phyloP scores from a whole-genome alignment of 2,329 filamentous ascomycete species.

The Hypoxylon sp. region DNA sequence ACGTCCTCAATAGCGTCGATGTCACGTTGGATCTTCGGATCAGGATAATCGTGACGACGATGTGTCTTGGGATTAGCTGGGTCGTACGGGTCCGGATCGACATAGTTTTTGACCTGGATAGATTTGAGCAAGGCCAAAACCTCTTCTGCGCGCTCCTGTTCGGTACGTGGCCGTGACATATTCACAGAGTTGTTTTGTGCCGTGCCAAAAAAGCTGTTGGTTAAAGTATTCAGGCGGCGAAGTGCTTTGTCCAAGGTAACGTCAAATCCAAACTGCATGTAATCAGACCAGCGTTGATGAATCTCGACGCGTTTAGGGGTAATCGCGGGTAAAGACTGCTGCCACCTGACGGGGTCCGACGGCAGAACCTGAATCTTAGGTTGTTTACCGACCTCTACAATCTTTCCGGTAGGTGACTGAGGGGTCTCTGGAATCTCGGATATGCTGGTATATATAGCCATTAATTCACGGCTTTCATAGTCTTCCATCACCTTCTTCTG shows the following conservation, averaged over 20 bases:
- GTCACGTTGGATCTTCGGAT: constrained; percentile 61
- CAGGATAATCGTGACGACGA: constrained; percentile 59
- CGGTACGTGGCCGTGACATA: constrained; percentile 54
- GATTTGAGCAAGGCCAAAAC: constrained; percentile 62
- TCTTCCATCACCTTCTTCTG: constrained; percentile 70
- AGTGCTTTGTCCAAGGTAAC: constrained; percentile 61
- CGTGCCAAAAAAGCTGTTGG: not conserved
- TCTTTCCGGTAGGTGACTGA: constrained; percentile 65
- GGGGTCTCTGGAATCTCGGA: constrained; percentile 71
- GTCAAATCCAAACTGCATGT: constrained; percentile 60
- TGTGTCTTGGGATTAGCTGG: constrained; percentile 53
- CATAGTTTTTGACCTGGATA: constrained; percentile 61
- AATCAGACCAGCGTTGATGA: constrained; percentile 64
- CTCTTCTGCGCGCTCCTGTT: constrained; percentile 57
- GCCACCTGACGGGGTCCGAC: constrained; percentile 59
- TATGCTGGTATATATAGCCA: constrained; percentile 70
- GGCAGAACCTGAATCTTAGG: constrained; percentile 58
- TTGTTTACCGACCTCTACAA: constrained; percentile 42
- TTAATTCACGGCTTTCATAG: constrained; percentile 71
- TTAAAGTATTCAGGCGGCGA: constrained; percentile 57
- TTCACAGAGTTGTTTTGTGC: not conserved
- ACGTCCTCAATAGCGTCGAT: constrained; percentile 61
- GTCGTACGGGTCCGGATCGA: constrained; percentile 59
- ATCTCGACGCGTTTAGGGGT: constrained; percentile 64
- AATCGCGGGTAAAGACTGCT: constrained; percentile 55